Percentiles rank a stretch among this genome's conserved stretches.
These are phyloP conservation scores for Erodium chrysanthum DNA, from an alignment of 441 rosid genomes.

Conservation along the genomic window DNA sequence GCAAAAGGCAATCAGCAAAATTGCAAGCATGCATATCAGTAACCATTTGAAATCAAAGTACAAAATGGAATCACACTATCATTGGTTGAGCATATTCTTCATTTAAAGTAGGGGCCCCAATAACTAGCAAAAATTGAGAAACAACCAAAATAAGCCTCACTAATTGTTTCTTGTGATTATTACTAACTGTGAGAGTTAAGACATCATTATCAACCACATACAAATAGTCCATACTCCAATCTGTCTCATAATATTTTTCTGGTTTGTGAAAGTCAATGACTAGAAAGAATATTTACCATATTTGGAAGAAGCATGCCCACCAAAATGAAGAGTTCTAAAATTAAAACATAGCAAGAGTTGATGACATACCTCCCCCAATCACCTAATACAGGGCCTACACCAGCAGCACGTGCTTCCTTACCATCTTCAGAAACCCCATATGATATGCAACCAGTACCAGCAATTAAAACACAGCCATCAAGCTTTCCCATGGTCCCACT, in stretches of 20 bases:
- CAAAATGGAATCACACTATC: background rate
- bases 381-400: slow-evolving; percentile 92
- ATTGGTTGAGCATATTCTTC: background rate
- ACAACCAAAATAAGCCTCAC: background rate
- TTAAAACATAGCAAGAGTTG: slow-evolving; percentile 6
- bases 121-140: background rate
- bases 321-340: background rate
- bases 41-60: background rate
- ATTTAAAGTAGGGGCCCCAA: background rate
- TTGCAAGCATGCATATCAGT: background rate
- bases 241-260: background rate
- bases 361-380: slow-evolving; percentile 81
- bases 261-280: background rate
- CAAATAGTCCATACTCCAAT: background rate
- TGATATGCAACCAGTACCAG: slow-evolving; percentile 93
- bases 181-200: background rate
- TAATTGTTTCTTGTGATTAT: background rate
- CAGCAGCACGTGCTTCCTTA: slow-evolving; percentile 81
- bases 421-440: slow-evolving; percentile 89
- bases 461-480: slow-evolving; percentile 93
- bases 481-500: slow-evolving; percentile 96
- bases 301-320: background rate
- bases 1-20: background rate
- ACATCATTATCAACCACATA: background rate
- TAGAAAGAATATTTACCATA: background rate